These are phyloP conservation scores for Lathyrus sativus DNA, from an alignment of 306 rosid species.

Conservation along the genomic window DNA sequence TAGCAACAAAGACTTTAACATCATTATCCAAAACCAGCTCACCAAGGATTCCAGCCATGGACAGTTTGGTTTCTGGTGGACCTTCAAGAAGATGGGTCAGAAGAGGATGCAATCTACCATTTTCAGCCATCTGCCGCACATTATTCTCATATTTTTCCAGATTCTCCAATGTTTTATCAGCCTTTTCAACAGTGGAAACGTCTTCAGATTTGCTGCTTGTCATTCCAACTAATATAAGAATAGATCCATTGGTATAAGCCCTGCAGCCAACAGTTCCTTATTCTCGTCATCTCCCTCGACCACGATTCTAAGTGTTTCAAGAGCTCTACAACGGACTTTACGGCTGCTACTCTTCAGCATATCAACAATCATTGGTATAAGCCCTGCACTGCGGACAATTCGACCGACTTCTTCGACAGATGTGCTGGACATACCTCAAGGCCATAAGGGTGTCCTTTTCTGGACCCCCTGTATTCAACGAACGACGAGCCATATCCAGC, in stretches of 20 bases:
- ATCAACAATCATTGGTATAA: constrained; percentile 86
- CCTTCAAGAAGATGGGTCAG: constrained; percentile 89
- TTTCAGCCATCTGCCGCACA: constrained; percentile 94
- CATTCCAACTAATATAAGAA: constrained; percentile 96
- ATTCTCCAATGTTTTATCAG: constrained; percentile 76
- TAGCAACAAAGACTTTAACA: too few relatives aligned
- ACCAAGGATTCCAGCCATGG: constrained; percentile 91
- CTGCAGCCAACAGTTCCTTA: too few relatives aligned
- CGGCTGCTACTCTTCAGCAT: constrained; percentile 82
- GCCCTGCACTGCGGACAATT: constrained; percentile 70
- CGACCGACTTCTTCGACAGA: constrained; percentile 71
- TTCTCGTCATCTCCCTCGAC: constrained; percentile 80
- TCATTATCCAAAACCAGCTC: too few relatives aligned
- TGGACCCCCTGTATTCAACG: constrained; percentile 66
- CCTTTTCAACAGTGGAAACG: constrained; percentile 69
- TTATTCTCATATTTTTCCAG: constrained; percentile 82
- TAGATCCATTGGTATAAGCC: constrained; percentile 90
- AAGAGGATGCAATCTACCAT: constrained; percentile 85
- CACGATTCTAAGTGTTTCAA: constrained; percentile 80
- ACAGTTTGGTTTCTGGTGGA: constrained; percentile 77
- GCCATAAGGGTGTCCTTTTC: too few relatives aligned
- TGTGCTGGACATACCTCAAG: constrained; percentile 61
- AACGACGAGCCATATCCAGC: constrained; percentile 84
- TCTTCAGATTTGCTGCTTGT: constrained; percentile 91
- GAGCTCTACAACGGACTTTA: constrained; percentile 74